phyloP scores from a whole-genome alignment of 352 stramenopile genomes.

The Globisporangium solare region DNA sequence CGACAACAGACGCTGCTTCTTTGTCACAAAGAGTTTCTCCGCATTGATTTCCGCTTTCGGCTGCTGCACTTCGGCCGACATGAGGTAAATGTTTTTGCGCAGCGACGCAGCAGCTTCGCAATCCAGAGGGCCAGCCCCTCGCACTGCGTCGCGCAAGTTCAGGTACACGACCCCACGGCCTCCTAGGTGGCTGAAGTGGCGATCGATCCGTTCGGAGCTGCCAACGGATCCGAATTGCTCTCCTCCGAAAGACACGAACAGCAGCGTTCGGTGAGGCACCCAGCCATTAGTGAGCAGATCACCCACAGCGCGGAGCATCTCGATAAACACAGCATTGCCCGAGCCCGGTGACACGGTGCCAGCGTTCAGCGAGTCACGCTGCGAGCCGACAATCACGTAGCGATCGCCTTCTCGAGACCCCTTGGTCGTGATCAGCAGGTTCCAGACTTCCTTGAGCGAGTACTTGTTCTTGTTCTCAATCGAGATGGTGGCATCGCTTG shows the following conservation, averaged over 20 bases:
- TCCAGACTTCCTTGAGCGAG: conserved; percentile 67
- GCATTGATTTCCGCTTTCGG: conserved; percentile 43
- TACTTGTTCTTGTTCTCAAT: conserved; percentile 73
- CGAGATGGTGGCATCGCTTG: conserved; percentile 22
- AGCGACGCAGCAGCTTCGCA: conserved; percentile 70
- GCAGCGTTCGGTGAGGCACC: conserved; percentile 70
- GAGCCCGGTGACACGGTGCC: conserved; percentile 59
- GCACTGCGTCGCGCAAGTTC: conserved; percentile 69
- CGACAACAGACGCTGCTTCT: neutral
- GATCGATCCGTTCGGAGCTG: conserved; percentile 82
- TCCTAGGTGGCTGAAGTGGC: conserved; percentile 56
- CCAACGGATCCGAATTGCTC: conserved; percentile 78
- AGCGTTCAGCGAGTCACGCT: conserved; percentile 61
- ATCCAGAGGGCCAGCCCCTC: conserved; percentile 50
- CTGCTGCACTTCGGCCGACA: conserved; percentile 62
- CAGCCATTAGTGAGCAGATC: conserved; percentile 62
- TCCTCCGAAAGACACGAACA: conserved; percentile 73
- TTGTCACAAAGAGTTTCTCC: conserved; percentile 40
- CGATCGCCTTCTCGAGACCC: conserved; percentile 70
- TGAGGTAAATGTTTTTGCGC: conserved; percentile 73
- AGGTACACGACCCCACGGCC: conserved; percentile 70
- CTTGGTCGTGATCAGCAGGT: conserved; percentile 69
- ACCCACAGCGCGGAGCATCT: conserved; percentile 56
- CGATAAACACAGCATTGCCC: conserved; percentile 77
- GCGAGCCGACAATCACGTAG: conserved; percentile 71